Conservation (phyloP, 2,329 filamentous ascomycete species). For the Monilinia aucupariae region DNA sequence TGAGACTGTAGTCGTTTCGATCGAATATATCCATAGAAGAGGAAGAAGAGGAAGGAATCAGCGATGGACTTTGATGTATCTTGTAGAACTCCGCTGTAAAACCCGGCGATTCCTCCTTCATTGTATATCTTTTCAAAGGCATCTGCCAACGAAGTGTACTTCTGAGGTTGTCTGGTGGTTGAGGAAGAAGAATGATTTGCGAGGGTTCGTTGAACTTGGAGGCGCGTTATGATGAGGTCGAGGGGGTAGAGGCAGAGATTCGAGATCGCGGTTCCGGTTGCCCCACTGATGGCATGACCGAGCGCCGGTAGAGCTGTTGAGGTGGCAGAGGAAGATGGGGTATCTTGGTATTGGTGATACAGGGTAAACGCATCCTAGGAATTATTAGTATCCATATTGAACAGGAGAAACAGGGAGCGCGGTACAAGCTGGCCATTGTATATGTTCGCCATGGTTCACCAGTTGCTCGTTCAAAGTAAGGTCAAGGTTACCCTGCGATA, state of each 20-base stretch:
- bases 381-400: not conserved
- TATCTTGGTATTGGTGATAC: slow-evolving; percentile 37
- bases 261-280: slow-evolving; percentile 70
- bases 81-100: slow-evolving; percentile 61
- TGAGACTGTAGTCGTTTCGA: slow-evolving; percentile 38
- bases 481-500: no score
- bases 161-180: slow-evolving; percentile 32
- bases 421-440: slow-evolving; percentile 43
- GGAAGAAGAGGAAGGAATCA: slow-evolving; percentile 82
- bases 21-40: slow-evolving; percentile 61
- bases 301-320: slow-evolving; percentile 60
- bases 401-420: not conserved
- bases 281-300: slow-evolving; percentile 76
- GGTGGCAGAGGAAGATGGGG: slow-evolving; percentile 22
- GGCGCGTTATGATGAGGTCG: slow-evolving; percentile 72
- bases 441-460: slow-evolving; percentile 29
- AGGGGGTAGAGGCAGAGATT: slow-evolving; percentile 77
- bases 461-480: no score
- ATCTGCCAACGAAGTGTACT: slow-evolving; percentile 63
- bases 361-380: slow-evolving; percentile 32
- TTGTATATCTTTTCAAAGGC: slow-evolving; percentile 65
- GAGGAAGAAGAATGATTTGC: slow-evolving; percentile 39
- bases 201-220: slow-evolving; percentile 69
- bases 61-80: slow-evolving; percentile 63
- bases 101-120: slow-evolving; percentile 58